Percentiles rank a stretch among this genome's conserved stretches.
phyloP scores from a whole-genome alignment of 139 green algal species.

The Desmodesmus armatus region DNA sequence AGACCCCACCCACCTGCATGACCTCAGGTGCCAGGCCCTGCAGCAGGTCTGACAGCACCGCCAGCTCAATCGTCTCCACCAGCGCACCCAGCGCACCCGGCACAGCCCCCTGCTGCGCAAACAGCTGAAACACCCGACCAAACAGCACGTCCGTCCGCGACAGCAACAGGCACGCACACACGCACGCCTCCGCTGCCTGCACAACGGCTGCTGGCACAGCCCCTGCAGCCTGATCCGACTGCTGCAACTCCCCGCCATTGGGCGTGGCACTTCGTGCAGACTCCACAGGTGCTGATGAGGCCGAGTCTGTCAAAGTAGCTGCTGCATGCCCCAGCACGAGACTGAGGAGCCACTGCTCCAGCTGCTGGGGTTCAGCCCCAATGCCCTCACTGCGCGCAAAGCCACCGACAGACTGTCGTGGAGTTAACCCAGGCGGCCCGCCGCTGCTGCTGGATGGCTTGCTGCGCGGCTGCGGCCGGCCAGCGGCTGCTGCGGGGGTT shows the following conservation, averaged over 20 bases:
- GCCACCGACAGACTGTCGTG: background rate
- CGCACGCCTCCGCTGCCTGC: constrained; percentile 3
- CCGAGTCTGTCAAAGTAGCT: constrained; percentile 12
- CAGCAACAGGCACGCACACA: constrained; percentile 35
- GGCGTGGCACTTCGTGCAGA: background rate
- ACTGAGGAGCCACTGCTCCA: constrained; percentile 57
- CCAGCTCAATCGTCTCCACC: constrained; percentile 64
- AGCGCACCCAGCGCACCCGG: constrained; percentile 52
- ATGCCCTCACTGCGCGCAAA: constrained; percentile 42
- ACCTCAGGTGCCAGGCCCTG: constrained; percentile 72
- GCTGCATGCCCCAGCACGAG: constrained; percentile 58
- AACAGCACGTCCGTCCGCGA: constrained; percentile 40
- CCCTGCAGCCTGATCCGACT: background rate
- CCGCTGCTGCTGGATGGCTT: background rate
- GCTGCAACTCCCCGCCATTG: background rate
- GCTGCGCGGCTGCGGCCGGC: constrained; percentile 9
- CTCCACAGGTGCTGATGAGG: constrained; percentile 2
- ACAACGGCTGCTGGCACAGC: background rate
- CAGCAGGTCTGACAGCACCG: constrained; percentile 71
- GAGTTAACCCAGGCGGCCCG: background rate
- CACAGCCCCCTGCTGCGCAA: constrained; percentile 31
- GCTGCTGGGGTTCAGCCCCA: constrained; percentile 47
- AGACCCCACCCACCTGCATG: constrained; percentile 69
- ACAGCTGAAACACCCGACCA: constrained; percentile 45
- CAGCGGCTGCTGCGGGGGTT: background rate